phyloP scores from a whole-genome alignment of 1,139 yeast species.

The Lodderomyces margitis region DNA sequence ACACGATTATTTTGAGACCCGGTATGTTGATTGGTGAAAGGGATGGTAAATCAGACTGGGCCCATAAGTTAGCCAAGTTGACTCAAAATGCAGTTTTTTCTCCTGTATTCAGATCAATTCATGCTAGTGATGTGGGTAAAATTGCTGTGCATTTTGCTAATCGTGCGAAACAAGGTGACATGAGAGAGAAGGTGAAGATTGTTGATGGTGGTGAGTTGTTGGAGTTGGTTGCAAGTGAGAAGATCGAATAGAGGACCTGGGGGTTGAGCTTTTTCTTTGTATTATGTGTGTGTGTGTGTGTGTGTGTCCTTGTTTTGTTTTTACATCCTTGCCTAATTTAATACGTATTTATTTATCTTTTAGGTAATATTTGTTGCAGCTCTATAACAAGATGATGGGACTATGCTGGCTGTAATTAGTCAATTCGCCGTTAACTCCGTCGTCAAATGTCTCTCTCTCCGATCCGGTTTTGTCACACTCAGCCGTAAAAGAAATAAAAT shows the following conservation, averaged over 20 bases:
- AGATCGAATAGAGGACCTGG: conserved; percentile 2
- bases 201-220: conserved; percentile 13
- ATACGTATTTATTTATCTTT: not conserved
- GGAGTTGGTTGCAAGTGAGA: conserved; percentile 10
- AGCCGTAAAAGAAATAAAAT: not conserved
- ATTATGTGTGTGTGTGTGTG: too few relatives aligned
- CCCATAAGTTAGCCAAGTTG: conserved; percentile 28
- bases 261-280: too few relatives aligned
- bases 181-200: conserved; percentile 15
- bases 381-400: too few relatives aligned
- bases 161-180: conserved; percentile 13
- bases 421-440: too few relatives aligned
- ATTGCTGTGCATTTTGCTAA: conserved; percentile 38
- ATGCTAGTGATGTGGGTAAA: conserved; percentile 49
- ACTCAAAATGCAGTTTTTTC: conserved; percentile 36
- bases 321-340: not conserved
- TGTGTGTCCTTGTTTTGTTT: too few relatives aligned
- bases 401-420: too few relatives aligned
- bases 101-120: conserved; percentile 35
- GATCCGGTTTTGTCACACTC: not conserved
- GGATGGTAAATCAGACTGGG: conserved; percentile 26
- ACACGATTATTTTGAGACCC: conserved; percentile 68
- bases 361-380: too few relatives aligned
- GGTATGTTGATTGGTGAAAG: conserved; percentile 67
- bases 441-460: too few relatives aligned